A percentile compares a stretch with the other conserved stretches of the same genome.
phyloP scores from a whole-genome alignment of 805 yeast species.

The Starmerella etchellsii region DNA sequence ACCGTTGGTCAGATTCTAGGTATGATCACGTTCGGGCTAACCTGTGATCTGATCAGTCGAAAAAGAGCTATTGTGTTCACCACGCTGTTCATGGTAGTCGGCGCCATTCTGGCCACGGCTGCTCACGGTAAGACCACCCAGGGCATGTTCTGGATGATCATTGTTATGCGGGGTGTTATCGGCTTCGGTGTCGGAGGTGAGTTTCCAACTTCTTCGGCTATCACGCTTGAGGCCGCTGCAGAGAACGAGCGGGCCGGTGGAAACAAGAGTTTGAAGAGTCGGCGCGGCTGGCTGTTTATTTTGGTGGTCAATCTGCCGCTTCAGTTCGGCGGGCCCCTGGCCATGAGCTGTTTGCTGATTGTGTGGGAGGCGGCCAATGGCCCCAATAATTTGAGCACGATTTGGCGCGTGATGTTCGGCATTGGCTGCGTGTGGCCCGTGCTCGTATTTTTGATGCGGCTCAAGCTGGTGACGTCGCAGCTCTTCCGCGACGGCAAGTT shows the following conservation, averaged over 20 bases:
- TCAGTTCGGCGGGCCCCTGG: constrained; percentile 69
- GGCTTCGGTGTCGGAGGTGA: constrained; percentile 76
- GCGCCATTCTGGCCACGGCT: constrained; percentile 55
- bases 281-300: constrained; percentile 52
- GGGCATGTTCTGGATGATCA: constrained; percentile 69
- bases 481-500: constrained; percentile 55
- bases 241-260: constrained; percentile 3
- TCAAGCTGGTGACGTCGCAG: constrained; percentile 53
- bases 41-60: constrained; percentile 53
- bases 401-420: constrained; percentile 66
- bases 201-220: constrained; percentile 54
- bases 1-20: constrained; percentile 61
- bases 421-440: constrained; percentile 65
- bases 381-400: constrained; percentile 32
- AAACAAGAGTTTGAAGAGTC: constrained; percentile 27
- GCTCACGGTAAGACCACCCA: constrained; percentile 45
- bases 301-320: constrained; percentile 63
- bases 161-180: constrained; percentile 58
- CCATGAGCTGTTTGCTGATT: constrained; percentile 51
- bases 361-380: constrained; percentile 48
- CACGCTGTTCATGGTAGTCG: constrained; percentile 46
- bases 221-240: constrained; percentile 63
- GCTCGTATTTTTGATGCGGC: constrained; percentile 56
- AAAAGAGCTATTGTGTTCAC: constrained; percentile 52
- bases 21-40: constrained; percentile 47